A percentile compares a stretch with the other conserved stretches of the same genome.
Conservation (phyloP, 208 protist species). For the Crithidia fasciculata region DNA sequence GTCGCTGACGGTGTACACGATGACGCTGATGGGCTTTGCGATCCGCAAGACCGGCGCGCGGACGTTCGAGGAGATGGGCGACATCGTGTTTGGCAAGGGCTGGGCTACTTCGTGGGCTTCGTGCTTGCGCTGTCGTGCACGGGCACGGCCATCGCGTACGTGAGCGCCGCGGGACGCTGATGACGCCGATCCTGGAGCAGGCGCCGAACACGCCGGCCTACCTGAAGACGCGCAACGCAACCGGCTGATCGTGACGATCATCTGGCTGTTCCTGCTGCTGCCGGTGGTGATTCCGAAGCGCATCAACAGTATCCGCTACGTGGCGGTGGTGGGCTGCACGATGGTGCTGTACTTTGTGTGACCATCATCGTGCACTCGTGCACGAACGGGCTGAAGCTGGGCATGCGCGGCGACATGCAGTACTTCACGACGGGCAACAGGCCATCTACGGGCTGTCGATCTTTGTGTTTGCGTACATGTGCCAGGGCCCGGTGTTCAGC, state of each 20-base stretch:
- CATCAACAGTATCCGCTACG: slow-evolving; percentile 74
- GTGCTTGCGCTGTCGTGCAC: slow-evolving; percentile 62
- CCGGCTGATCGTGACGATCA: slow-evolving; percentile 43
- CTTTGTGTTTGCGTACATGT: slow-evolving; percentile 77
- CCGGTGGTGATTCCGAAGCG: slow-evolving; percentile 62
- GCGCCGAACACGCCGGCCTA: slow-evolving; percentile 29
- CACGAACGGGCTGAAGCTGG: slow-evolving; percentile 45
- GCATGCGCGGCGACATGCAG: slow-evolving; percentile 31
- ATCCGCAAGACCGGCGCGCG: slow-evolving; percentile 44
- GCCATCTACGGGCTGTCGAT: slow-evolving; percentile 45
- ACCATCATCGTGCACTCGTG: slow-evolving; percentile 58
- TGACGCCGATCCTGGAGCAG: slow-evolving; percentile 43
- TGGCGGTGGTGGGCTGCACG: slow-evolving; percentile 49
- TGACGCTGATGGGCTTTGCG: slow-evolving; percentile 43
- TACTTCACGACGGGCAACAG: slow-evolving; percentile 50
- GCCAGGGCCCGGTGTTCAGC: slow-evolving; percentile 65
- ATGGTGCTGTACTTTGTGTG: slow-evolving; percentile 71
- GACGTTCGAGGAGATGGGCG: slow-evolving; percentile 64
- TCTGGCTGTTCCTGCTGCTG: slow-evolving; percentile 67
- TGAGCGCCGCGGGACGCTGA: slow-evolving; percentile 50
- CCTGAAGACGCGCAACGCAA: slow-evolving; percentile 36
- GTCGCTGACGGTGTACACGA: slow-evolving; percentile 64
- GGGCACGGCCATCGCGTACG: slow-evolving; percentile 63
- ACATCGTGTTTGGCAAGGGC: slow-evolving; percentile 46
- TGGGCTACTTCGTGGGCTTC: slow-evolving; percentile 64